Evolutionary conservation across 2,329 filamentous ascomycete genomes (phyloP).

Genomic region (Penicillium expansum): DNA sequence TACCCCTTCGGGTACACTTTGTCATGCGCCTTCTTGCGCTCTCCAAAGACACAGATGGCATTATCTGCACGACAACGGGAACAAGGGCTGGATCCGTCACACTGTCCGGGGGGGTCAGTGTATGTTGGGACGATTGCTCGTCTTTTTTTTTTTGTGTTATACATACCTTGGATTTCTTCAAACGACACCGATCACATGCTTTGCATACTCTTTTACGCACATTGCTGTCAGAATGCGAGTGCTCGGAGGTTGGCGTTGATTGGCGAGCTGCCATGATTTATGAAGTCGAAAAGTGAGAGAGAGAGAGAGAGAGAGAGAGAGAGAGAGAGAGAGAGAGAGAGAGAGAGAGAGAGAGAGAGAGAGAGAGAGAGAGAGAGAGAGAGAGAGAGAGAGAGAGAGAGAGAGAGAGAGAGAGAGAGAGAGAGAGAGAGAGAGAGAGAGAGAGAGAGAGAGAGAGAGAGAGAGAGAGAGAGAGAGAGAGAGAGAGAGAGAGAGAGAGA

Average conservation of each 20-base stretch:
- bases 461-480: neutral
- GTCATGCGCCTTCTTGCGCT: conserved; percentile 64
- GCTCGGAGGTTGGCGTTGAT: conserved; percentile 40
- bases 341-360: neutral
- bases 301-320: neutral
- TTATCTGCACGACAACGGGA: conserved; percentile 62
- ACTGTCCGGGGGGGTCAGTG: conserved; percentile 41
- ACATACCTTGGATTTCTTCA: conserved; percentile 65
- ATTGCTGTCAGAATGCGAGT: conserved; percentile 47
- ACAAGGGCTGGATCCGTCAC: conserved; percentile 62
- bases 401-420: neutral
- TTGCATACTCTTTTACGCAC: conserved; percentile 63
- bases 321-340: neutral
- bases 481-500: neutral
- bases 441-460: neutral
- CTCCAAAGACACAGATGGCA: conserved; percentile 63
- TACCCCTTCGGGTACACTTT: conserved; percentile 68
- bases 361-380: neutral
- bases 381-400: neutral
- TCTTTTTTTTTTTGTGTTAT: conserved; percentile 1
- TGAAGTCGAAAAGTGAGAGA: conserved; percentile 1
- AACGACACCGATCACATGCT: conserved; percentile 63
- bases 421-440: neutral
- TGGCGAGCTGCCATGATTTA: conserved; percentile 40
- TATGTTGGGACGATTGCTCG: conserved; percentile 15